Evolutionary conservation across 352 stramenopile species (phyloP).

Genomic region (Globisporangium ultimum): DNA sequence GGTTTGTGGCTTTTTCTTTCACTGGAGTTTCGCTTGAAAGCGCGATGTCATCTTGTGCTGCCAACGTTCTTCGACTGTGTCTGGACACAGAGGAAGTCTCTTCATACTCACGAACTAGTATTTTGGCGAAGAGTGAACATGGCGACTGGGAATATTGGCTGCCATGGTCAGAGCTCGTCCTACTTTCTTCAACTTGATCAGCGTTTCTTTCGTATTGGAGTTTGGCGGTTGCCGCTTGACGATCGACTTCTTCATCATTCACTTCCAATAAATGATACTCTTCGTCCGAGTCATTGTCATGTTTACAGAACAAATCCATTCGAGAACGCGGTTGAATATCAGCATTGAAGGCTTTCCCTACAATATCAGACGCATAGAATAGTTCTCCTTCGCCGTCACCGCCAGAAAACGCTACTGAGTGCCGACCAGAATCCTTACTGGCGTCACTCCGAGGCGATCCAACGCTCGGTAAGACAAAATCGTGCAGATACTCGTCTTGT

Average conservation of each 20-base stretch:
- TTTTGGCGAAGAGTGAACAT: neutral
- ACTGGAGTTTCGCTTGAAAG: neutral
- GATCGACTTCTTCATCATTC: no score
- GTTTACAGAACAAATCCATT: constrained; percentile 23
- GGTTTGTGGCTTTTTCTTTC: neutral
- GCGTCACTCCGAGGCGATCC: constrained; percentile 12
- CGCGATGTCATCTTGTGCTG: neutral
- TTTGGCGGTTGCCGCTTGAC: no score
- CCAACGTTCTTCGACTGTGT: neutral
- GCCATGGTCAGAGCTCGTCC: neutral
- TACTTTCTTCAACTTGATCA: no score
- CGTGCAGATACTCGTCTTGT: neutral
- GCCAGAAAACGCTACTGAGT: neutral
- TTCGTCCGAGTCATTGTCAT: neutral
- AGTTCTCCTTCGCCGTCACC: constrained; percentile 25
- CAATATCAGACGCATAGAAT: constrained; percentile 53
- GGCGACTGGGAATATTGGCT: neutral
- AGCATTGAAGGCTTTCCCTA: constrained; percentile 11
- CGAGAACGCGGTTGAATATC: constrained; percentile 24
- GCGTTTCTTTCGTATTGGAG: no score
- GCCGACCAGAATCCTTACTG: constrained; percentile 1
- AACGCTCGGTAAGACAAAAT: neutral
- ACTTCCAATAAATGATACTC: neutral
- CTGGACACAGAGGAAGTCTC: neutral
- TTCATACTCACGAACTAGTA: neutral